Percentiles rank a stretch among this genome's conserved stretches.
phyloP scores from a whole-genome alignment of 768 basidiomycete genomes.

The Calocybe indica region DNA sequence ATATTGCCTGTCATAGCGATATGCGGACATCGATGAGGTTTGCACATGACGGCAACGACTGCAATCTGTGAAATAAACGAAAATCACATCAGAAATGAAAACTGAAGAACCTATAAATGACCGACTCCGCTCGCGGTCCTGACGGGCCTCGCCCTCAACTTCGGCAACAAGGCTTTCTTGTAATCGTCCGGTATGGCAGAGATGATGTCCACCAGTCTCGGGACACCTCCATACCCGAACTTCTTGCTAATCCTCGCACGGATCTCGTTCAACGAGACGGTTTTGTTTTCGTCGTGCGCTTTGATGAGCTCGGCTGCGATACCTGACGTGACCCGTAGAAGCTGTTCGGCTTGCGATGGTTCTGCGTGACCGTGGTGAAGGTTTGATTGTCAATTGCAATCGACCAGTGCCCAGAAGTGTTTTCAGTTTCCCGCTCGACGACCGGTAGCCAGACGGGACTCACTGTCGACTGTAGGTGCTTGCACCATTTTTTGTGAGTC shows the following conservation, averaged over 20 bases:
- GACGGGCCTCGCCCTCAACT: conserved; percentile 88
- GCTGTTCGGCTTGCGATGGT: conserved; percentile 84
- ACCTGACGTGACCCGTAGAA: conserved; percentile 87
- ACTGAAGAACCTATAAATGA: conserved; percentile 7
- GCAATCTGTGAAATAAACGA: conserved; percentile 60
- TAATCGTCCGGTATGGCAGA: conserved; percentile 98
- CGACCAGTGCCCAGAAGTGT: conserved; percentile 5
- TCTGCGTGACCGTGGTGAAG: conserved; percentile 25
- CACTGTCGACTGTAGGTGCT: not conserved
- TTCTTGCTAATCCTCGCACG: conserved; percentile 89
- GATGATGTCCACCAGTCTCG: conserved; percentile 94
- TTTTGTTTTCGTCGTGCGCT: conserved; percentile 70
- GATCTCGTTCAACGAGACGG: conserved; percentile 83
- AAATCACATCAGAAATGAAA: not conserved
- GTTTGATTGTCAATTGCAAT: not conserved
- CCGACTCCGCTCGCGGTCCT: conserved; percentile 93
- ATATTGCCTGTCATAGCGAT: conserved; percentile 99
- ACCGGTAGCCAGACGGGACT: not conserved
- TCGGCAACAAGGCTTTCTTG: conserved; percentile 86
- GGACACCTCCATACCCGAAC: conserved; percentile 79
- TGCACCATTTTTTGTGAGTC: too few species aligned
- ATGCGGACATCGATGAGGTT: conserved; percentile 98
- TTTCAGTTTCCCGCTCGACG: conserved; percentile 4
- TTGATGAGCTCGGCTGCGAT: conserved; percentile 93
- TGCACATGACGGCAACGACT: conserved; percentile 99